Conservation (phyloP, 768 basidiomycete genomes). For the Myochromella boudieri region DNA sequence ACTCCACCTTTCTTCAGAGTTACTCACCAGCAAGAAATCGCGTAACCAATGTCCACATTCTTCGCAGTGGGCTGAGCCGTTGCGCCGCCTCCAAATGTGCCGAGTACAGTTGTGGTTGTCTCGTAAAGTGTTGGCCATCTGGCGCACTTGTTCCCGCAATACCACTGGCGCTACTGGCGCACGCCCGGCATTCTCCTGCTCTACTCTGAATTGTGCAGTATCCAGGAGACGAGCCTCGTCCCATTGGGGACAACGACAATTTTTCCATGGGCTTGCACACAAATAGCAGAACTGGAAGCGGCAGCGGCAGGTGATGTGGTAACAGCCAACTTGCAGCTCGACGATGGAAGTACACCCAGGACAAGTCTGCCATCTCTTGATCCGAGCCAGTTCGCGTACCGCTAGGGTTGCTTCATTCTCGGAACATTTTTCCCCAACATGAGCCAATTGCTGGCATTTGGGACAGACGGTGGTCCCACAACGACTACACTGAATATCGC, state of each 20-base stretch:
- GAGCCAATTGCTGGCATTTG: conserved; percentile 47
- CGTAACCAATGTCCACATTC: conserved; percentile 30
- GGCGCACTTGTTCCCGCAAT: conserved; percentile 29
- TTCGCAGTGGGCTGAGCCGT: conserved; percentile 44
- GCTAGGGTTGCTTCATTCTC: conserved; percentile 42
- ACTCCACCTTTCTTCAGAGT: conserved; percentile 29
- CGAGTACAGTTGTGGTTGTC: conserved; percentile 55
- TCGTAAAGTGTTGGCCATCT: conserved; percentile 37
- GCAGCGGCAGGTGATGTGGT: conserved; percentile 66
- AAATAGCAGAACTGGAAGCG: conserved; percentile 62
- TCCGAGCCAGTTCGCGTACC: conserved; percentile 43
- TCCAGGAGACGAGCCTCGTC: conserved; percentile 45
- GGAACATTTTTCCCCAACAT: conserved; percentile 37
- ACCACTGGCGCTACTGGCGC: conserved; percentile 26
- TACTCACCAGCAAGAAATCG: conserved; percentile 13
- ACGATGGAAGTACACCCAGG: conserved; percentile 56
- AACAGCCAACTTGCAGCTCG: conserved; percentile 58
- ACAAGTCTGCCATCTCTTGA: conserved; percentile 61
- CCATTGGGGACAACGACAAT: conserved; percentile 62
- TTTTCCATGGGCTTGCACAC: conserved; percentile 63
- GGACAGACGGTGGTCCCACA: conserved; percentile 45
- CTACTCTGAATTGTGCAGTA: conserved; percentile 37
- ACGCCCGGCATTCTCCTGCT: conserved; percentile 25
- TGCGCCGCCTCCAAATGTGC: conserved; percentile 41
- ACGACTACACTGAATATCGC: conserved; percentile 32